A percentile compares a stretch with the other conserved stretches of the same genome.
phyloP scores from a whole-genome alignment of 75 land plant species.

The Pinus tabuliformis region DNA sequence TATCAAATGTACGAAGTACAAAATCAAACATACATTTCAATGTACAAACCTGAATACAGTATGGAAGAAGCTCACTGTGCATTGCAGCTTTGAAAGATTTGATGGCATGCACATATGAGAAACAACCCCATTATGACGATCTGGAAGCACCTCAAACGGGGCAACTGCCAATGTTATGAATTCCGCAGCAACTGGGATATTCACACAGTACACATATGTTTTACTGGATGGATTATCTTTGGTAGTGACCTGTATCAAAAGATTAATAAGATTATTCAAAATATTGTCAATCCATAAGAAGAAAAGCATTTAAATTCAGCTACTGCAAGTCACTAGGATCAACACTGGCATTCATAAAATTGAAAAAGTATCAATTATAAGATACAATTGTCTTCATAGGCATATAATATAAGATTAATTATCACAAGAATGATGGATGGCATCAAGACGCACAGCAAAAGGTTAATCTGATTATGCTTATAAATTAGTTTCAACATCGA shows the following conservation, averaged over 20 bases:
- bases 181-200: slow-evolving; percentile 68
- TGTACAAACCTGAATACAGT: slow-evolving; percentile 73
- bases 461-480: too few relatives aligned
- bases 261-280: not conserved
- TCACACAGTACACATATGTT: slow-evolving; percentile 82
- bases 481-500: too few relatives aligned
- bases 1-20: not conserved
- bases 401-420: too few relatives aligned
- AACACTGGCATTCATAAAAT: too few relatives aligned
- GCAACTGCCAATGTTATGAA: slow-evolving; percentile 86
- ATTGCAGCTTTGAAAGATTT: slow-evolving; percentile 46
- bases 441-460: too few relatives aligned
- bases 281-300: too few relatives aligned
- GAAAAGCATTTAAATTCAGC: too few relatives aligned
- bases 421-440: too few relatives aligned
- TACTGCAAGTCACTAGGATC: too few relatives aligned
- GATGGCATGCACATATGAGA: slow-evolving; percentile 73
- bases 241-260: slow-evolving; percentile 61
- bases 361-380: too few relatives aligned
- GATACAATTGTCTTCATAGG: too few relatives aligned
- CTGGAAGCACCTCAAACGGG: slow-evolving; percentile 80
- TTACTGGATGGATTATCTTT: slow-evolving; percentile 74
- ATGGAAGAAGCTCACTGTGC: slow-evolving; percentile 79
- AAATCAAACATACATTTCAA: not conserved
- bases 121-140: slow-evolving; percentile 53